Base-by-base conservation (phyloP, 2,329 filamentous ascomycete species). In the Chaetomiaceae sp. region DNA sequence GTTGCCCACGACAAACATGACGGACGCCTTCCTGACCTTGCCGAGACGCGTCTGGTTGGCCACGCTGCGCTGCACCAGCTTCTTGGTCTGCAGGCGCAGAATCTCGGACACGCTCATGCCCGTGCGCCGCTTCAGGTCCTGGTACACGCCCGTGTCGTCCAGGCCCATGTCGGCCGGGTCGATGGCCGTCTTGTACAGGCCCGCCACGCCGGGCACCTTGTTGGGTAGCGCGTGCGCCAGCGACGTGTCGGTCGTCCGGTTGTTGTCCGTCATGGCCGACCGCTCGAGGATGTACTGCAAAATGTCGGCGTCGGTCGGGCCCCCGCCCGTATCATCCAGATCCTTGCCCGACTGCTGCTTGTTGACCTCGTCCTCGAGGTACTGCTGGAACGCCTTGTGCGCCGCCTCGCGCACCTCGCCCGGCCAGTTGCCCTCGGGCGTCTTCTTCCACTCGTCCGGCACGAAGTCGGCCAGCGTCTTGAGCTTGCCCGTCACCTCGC, bases 11-110 rank as follows among this genome's bases (percentile, higher is more conserved):
- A 96, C 84, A 37, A 84, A 84, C 57, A 97, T 74, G 63, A 83
- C 78, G 65, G 92, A 95, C 37, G 79, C 65, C 69, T 86, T 89
- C 62, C 80, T 79, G 55, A 99, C 86, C 79, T 97, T 99, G 68
- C 94, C 94, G 72, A 99, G 83, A 75, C 92, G 88, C 20, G 94
- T 97, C 79, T 97, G 92, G 73, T 99, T 97, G 60, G 82, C 77
- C 55, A 99, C 94, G 37, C 73, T 72, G 65, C 92, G 88, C 4
- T 68, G 66, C 43, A 95, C 87, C 43, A 99, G 73, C 44, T 80
- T 77, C 78, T 95, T 96, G 59, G 81, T 74, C 54, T 81, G 76
- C 55, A 95, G 67, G 5, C 66, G 61, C 43, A 77, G 59, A 61
- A 85, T 78, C 22, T 84, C 71, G 47, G 65, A 61, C 53, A 84